A percentile compares a stretch with the other conserved stretches of the same genome.
Conservation (phyloP, 208 protist species). For the Endotrypanum monterogeii region DNA sequence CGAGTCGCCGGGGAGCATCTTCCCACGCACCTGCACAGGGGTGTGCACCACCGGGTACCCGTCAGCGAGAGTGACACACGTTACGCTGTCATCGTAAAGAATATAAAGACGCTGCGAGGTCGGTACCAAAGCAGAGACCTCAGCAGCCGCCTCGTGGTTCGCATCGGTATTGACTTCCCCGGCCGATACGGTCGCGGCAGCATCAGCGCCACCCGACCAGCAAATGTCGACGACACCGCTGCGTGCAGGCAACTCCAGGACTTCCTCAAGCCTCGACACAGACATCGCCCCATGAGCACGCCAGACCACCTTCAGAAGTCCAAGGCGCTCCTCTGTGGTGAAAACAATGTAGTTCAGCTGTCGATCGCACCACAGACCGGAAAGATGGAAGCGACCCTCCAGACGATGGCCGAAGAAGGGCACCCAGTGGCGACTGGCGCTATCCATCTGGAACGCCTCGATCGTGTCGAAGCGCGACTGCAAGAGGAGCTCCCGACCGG, state of each 20-base stretch:
- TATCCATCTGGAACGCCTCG: slow-evolving; percentile 72
- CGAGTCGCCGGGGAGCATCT: slow-evolving; percentile 21
- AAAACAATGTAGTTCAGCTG: slow-evolving; percentile 67
- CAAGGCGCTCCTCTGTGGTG: slow-evolving; percentile 80
- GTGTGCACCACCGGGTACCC: slow-evolving; percentile 60
- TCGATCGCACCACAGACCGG: slow-evolving; percentile 72
- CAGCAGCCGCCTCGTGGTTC: background rate
- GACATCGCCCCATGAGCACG: slow-evolving; percentile 43
- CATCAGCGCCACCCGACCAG: slow-evolving; percentile 29
- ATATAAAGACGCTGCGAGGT: slow-evolving; percentile 42
- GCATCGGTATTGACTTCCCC: background rate
- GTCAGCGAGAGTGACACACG: slow-evolving; percentile 56
- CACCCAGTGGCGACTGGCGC: slow-evolving; percentile 46
- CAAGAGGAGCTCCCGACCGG: slow-evolving; percentile 58
- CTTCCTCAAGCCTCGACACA: slow-evolving; percentile 56
- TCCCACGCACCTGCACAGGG: slow-evolving; percentile 22
- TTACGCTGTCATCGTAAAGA: slow-evolving; percentile 59
- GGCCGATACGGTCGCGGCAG: background rate
- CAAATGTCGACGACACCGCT: slow-evolving; percentile 65
- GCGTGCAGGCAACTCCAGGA: slow-evolving; percentile 52
- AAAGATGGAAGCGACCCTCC: slow-evolving; percentile 67
- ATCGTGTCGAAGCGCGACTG: slow-evolving; percentile 72
- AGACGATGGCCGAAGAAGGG: slow-evolving; percentile 76
- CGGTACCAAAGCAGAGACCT: background rate
- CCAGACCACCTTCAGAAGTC: slow-evolving; percentile 60